Percentiles rank a stretch among this genome's conserved stretches.
phyloP scores from a whole-genome alignment of 805 yeast genomes.

The Scheffersomyces ergatensis region DNA sequence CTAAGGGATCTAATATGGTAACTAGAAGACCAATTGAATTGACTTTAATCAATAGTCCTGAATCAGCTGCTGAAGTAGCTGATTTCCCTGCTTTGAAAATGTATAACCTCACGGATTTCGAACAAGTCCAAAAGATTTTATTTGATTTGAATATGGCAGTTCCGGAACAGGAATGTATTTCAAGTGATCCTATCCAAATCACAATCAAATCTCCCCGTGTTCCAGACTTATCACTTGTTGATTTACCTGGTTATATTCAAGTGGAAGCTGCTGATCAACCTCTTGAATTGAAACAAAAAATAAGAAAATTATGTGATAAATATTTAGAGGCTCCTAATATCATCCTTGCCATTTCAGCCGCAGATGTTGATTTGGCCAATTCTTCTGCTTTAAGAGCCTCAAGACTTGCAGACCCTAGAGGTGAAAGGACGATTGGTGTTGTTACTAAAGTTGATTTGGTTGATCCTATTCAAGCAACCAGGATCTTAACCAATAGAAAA shows the following conservation, averaged over 20 bases:
- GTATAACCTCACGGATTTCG: conserved; percentile 81
- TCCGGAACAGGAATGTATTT: conserved; percentile 78
- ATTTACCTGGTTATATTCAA: conserved; percentile 96
- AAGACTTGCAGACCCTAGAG: conserved; percentile 84
- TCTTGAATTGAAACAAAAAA: conserved; percentile 70
- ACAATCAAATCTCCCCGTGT: conserved; percentile 87
- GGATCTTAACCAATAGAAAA: conserved; percentile 67
- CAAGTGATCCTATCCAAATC: conserved; percentile 90
- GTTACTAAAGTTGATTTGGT: conserved; percentile 92
- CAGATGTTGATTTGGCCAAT: conserved; percentile 96
- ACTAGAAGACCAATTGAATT: conserved; percentile 96
- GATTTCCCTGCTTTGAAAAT: conserved; percentile 90
- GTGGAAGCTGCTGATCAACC: conserved; percentile 98
- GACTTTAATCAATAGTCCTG: conserved; percentile 86
- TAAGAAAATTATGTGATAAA: conserved; percentile 75
- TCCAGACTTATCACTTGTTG: conserved; percentile 89
- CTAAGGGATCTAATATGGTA: conserved; percentile 98
- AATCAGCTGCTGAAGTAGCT: conserved; percentile 76
- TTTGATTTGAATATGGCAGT: conserved; percentile 91
- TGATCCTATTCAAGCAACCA: conserved; percentile 67
- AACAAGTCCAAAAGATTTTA: conserved; percentile 83
- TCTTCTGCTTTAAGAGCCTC: conserved; percentile 93
- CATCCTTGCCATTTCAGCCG: conserved; percentile 93
- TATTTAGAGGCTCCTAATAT: conserved; percentile 91
- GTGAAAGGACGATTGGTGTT: conserved; percentile 95